Percentiles rank a stretch among this genome's conserved stretches.
phyloP scores from a whole-genome alignment of 2,329 filamentous ascomycete species.

The Stagonosporopsis rhizophila region DNA sequence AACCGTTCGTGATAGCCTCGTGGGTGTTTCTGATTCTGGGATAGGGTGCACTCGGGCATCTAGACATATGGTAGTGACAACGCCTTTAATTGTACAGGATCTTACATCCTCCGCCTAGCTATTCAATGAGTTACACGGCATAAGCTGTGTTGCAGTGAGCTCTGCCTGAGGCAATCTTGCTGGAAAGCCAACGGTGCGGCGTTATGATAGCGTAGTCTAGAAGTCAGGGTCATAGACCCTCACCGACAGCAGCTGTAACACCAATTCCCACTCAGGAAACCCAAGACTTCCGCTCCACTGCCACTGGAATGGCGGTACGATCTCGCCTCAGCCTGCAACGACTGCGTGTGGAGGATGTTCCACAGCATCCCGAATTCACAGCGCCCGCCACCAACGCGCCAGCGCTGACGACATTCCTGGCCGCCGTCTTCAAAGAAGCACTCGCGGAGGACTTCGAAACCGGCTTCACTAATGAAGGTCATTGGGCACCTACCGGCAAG shows the following conservation, averaged over 20 bases:
- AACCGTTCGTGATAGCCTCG: neutral
- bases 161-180: neutral
- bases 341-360: conserved; percentile 24
- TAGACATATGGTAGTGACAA: neutral
- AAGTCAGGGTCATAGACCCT: neutral
- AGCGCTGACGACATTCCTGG: conserved; percentile 26
- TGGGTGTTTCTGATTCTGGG: neutral
- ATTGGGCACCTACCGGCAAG: conserved; percentile 20
- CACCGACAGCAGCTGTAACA: conserved; percentile 12
- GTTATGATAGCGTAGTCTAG: conserved; percentile 9
- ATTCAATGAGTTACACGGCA: neutral
- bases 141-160: neutral
- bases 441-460: conserved; percentile 25
- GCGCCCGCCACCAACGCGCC: conserved; percentile 4
- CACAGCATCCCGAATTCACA: conserved; percentile 26
- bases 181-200: neutral
- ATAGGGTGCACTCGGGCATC: neutral
- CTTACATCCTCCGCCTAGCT: neutral
- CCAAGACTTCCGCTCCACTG: conserved; percentile 30
- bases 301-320: conserved; percentile 14
- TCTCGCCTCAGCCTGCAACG: conserved; percentile 16
- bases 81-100: neutral
- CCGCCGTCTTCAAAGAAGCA: conserved; percentile 28
- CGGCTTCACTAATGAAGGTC: conserved; percentile 21
- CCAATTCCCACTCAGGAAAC: conserved; percentile 7